Base-by-base conservation (phyloP, 768 basidiomycete species). In the Hebeloma cylindrosporum region DNA sequence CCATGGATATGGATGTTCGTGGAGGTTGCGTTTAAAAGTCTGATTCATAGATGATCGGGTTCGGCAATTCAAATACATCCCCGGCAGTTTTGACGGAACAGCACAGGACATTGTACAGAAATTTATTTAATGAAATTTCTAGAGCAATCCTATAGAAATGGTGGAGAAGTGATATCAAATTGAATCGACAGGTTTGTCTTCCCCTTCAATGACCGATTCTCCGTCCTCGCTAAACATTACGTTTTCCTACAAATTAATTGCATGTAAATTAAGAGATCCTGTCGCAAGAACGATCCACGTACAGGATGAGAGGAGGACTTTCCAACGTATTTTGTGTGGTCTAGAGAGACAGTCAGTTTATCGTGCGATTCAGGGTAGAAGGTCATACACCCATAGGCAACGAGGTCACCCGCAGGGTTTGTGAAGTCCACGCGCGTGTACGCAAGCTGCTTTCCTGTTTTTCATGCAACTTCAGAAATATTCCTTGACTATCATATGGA, bases 241-340 rank as follows among this genome's bases (percentile, higher is more conserved):
- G 53, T 87, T 87, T 38, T 83, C 75, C 85, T 90, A 53, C 11
- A 43, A 40, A 38, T 14, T 32, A 23, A 40, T 27, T 21, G 29
- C 14, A 40, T 22, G 20, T 43, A 7, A 27, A 47, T 28, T 42
- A 21, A 33, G 7, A 9, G 20, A 32, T 17, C 20, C 33, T 33
- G 22, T 26, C 16, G 20, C 17, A 18, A 5, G n/a, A 33, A 16
- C 16, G 33, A 36, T 31, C 6, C 26, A 67, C 71, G 60, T 41
- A 72, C 73, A 20, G 62, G 57, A 52, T 75, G 68, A n/a, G 54
- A 51, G 11, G 68, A 73, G 6, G 85, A 88, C 60, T 78, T 87
- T 10, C 87, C 88, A 45, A 92, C 69, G 51, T 88, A 92, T 61
- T 93, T 93, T 6, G 90, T 93, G 56, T 92, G 90, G 48, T 83